Evolutionary conservation across 169 alveolate genomes (phyloP).

Genomic region (Cryptosporidium sp.): DNA sequence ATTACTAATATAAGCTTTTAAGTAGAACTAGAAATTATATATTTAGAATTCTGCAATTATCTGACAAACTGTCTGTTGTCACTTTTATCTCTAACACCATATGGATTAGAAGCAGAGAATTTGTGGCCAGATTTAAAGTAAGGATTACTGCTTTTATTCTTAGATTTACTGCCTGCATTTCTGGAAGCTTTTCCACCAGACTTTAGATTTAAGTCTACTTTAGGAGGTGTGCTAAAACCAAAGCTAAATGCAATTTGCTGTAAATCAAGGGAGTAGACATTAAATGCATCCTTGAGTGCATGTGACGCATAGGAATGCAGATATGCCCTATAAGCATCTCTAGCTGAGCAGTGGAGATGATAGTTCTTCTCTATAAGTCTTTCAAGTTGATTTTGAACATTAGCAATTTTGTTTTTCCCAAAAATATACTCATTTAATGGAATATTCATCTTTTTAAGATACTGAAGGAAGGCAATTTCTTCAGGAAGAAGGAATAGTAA

Average conservation of each 20-base stretch:
- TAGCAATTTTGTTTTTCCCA: conserved; percentile 95
- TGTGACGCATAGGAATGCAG: conserved; percentile 96
- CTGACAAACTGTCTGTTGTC: conserved; percentile 80
- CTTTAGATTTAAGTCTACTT: conserved; percentile 94
- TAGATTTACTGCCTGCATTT: conserved; percentile 43
- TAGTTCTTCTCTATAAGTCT: conserved; percentile 97
- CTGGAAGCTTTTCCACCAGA: conserved; percentile 79
- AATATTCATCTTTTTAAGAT: conserved; percentile 91
- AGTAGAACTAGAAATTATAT: background rate
- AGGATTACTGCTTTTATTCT: conserved; percentile 5
- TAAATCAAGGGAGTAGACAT: conserved; percentile 96
- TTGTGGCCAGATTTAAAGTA: conserved; percentile 74
- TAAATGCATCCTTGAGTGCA: conserved; percentile 94
- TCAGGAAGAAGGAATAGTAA: conserved; percentile 96
- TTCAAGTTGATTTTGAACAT: conserved; percentile 95
- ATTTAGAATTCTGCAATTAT: conserved; percentile 9
- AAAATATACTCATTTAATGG: conserved; percentile 97
- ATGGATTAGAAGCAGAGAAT: conserved; percentile 73
- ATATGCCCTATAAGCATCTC: conserved; percentile 97
- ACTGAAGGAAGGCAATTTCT: conserved; percentile 94
- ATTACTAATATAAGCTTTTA: background rate
- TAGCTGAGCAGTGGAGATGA: conserved; percentile 94
- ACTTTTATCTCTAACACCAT: conserved; percentile 60
- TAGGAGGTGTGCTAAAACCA: conserved; percentile 96
- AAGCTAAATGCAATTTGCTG: conserved; percentile 93